Percentiles rank a stretch among this genome's conserved stretches.
Conservation (phyloP, 441 rosid species). For the Croton setiger region DNA sequence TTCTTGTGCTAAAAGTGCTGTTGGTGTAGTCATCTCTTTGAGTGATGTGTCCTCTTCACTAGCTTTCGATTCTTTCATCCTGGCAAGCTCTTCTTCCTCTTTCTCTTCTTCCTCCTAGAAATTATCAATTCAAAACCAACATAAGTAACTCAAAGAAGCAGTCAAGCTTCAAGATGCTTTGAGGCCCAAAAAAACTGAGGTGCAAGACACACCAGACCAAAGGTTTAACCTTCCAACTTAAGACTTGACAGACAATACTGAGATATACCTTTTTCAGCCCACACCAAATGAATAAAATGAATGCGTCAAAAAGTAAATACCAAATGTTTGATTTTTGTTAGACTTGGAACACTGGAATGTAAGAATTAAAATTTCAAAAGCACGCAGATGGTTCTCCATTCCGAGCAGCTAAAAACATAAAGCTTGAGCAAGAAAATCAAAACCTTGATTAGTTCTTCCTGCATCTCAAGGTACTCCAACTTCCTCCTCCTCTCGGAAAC, state of each 20-base stretch:
- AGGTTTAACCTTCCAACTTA: neutral
- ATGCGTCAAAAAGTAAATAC: neutral
- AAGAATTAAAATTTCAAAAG: neutral
- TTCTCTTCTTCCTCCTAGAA: constrained; percentile 84
- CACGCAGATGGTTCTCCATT: neutral
- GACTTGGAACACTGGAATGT: neutral
- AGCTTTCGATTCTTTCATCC: constrained; percentile 51
- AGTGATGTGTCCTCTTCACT: constrained; percentile 65
- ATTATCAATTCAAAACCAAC: constrained; percentile 16
- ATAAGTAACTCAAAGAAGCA: neutral
- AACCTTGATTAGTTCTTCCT: constrained; percentile 94
- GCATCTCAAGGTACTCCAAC: constrained; percentile 86
- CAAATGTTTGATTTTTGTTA: neutral
- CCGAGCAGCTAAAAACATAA: neutral
- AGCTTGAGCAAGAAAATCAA: constrained; percentile 11
- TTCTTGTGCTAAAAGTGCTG: constrained; percentile 66
- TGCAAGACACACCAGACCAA: constrained; percentile 3
- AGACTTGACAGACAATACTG: neutral
- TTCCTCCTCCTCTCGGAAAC: constrained; percentile 89
- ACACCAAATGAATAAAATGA: neutral
- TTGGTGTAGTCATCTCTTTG: constrained; percentile 58
- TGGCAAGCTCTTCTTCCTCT: constrained; percentile 70
- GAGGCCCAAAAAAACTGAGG: neutral
- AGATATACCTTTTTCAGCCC: neutral
- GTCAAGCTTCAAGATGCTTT: constrained; percentile 7